phyloP scores from a whole-genome alignment of 106 monocot genomes.

The Dendrobium nobile region DNA sequence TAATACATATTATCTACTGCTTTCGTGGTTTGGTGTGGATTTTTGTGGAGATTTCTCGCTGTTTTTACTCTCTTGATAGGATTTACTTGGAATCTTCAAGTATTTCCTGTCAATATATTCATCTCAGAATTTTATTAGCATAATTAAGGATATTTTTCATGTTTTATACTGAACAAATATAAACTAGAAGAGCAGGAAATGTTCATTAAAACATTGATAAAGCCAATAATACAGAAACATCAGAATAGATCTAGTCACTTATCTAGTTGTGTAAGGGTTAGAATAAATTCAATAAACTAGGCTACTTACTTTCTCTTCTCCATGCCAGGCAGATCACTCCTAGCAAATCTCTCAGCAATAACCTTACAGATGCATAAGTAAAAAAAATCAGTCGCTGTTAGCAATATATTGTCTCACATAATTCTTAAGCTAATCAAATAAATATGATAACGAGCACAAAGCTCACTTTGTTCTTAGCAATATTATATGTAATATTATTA shows the following conservation, averaged over 20 bases:
- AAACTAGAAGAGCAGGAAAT: neutral
- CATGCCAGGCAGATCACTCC: slow-evolving; percentile 58
- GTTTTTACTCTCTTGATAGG: too few species aligned
- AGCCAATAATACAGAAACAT: neutral
- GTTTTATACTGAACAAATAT: neutral
- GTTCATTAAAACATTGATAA: neutral
- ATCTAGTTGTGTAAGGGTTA: neutral
- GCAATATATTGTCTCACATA: neutral
- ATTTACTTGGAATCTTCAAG: too few species aligned
- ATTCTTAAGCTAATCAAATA: neutral
- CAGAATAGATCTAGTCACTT: neutral
- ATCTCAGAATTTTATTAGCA: neutral
- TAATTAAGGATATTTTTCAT: neutral
- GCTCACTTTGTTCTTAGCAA: neutral
- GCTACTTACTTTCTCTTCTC: slow-evolving; percentile 75
- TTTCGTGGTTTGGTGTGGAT: too few species aligned
- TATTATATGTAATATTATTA: neutral
- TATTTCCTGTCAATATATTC: too few species aligned
- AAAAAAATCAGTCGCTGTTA: slow-evolving; percentile 1
- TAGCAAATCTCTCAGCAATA: slow-evolving; percentile 64
- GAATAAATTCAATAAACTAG: neutral
- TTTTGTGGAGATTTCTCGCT: too few species aligned
- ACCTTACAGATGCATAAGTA: slow-evolving; percentile 32
- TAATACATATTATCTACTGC: too few species aligned
- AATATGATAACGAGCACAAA: neutral